Evolutionary conservation across 2,329 filamentous ascomycete genomes (phyloP).

Genomic region (Calonectria crousiana): DNA sequence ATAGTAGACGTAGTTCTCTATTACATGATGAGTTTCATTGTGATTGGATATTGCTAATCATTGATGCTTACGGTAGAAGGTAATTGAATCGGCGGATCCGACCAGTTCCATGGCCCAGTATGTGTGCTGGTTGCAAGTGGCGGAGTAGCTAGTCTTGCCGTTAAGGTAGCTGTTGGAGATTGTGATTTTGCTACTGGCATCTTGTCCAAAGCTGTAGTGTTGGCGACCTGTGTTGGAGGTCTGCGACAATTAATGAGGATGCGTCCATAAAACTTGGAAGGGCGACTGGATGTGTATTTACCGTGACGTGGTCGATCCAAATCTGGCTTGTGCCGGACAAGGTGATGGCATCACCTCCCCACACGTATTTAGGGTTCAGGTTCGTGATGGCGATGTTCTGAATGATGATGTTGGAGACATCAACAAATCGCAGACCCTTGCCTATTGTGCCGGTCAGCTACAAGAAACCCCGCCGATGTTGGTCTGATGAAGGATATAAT

Average conservation of each 20-base stretch:
- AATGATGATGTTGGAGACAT: background rate
- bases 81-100: background rate
- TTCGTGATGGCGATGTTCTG: background rate
- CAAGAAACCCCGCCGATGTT: background rate
- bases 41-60: no score
- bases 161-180: conserved; percentile 4
- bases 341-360: conserved; percentile 2
- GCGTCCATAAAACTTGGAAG: no score
- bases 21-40: background rate
- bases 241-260: background rate
- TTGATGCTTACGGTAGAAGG: background rate
- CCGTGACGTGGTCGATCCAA: conserved; percentile 1
- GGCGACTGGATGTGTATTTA: background rate
- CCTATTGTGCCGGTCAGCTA: background rate
- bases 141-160: conserved; percentile 6
- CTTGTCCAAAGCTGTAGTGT: conserved; percentile 8
- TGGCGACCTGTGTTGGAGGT: background rate
- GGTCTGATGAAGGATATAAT: no score
- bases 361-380: background rate
- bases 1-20: conserved; percentile 10
- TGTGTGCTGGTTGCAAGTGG: background rate
- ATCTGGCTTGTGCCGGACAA: background rate
- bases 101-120: conserved; percentile 9
- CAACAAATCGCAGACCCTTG: background rate
- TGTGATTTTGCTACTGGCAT: background rate